These are phyloP conservation scores for Zea luxurians DNA, from an alignment of 176 grass and related monocot genomes.

Conservation along the genomic window DNA sequence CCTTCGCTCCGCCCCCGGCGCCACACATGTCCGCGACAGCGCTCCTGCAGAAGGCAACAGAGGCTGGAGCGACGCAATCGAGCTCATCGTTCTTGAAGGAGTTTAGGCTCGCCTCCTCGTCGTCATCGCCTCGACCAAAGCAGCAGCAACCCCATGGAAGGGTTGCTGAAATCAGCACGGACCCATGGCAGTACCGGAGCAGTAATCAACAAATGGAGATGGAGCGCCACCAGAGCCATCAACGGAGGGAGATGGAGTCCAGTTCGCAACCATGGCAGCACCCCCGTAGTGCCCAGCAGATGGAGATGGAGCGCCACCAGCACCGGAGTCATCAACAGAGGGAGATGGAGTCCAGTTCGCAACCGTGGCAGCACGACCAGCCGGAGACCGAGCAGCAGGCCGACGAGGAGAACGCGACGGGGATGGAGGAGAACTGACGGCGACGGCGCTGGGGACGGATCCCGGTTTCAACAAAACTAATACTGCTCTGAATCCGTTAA, in stretches of 20 bases:
- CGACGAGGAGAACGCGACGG: too few relatives aligned
- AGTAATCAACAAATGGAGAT: constrained; percentile 38
- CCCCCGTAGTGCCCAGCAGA: constrained; percentile 9
- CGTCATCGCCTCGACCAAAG: constrained; percentile 24
- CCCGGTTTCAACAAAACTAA: too few relatives aligned
- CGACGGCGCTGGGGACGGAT: too few relatives aligned
- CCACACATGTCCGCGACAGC: constrained; percentile 58
- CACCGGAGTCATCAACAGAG: constrained; percentile 27
- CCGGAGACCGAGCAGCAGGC: too few relatives aligned
- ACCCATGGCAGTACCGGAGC: constrained; percentile 28
- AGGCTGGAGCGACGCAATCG: constrained; percentile 49
- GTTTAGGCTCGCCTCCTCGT: constrained; percentile 47
- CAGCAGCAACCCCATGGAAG: constrained; percentile 36
- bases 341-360: constrained; percentile 28
- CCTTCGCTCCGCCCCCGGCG: constrained; percentile 46
- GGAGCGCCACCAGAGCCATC: constrained; percentile 39
- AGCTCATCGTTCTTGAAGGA: constrained; percentile 54
- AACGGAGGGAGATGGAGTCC: constrained; percentile 47
- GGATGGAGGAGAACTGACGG: too few relatives aligned
- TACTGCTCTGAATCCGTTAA: too few relatives aligned
- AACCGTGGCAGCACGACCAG: background rate
- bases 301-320: constrained; percentile 12
- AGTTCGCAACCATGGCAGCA: constrained; percentile 15
- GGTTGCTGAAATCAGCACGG: constrained; percentile 1
- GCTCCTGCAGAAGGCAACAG: constrained; percentile 59